Evolutionary conservation across 371 early-diverging fungal species (phyloP), one percentile per base, ranked within the genome.

Genomic region (Mucor sp.): DNA sequence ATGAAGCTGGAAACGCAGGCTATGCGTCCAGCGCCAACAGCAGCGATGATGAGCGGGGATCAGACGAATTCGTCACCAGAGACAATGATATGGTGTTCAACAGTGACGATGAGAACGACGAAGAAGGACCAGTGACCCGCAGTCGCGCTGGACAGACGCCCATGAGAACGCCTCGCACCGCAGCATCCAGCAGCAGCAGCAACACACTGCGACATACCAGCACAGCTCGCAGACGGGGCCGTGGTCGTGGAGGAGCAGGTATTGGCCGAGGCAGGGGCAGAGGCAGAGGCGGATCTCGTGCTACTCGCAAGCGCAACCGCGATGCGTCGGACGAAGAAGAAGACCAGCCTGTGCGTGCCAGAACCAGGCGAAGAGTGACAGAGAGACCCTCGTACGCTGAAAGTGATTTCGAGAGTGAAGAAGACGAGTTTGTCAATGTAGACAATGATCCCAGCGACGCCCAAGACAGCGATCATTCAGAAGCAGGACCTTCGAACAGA

Each of bases 371-470:
- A 74, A 62, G 82, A 68, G 62, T 74, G 62, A 37, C 60, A 1
- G 78, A 62, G 19, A 75, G 80, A 19, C 67, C 67, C 6, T 78
- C 79, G 0, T 79, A 80, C 58, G 70, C 73, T 4, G 87, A 87
- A 62, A 83, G 79, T 58, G 85, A 84, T 58, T 70, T 71, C 5
- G 89, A 84, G 8, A 87, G 83, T 7, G 77, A 76, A 32, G 84
- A 83, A n/a, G 76, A 75, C 5, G 80, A 81, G 25, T 73, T 73
- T 63, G 71, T 47, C 0, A 53, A 66, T 2, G 75, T 81, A 6
- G 76, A 78, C n/a, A 56, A 47, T 27, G 69, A 67, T 12, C 76
- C 76, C 4, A 62, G 67, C 21, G 61, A 33, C 48, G 63, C 55
- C 5, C 63, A 65, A 21, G 48, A 58, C 44, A 69, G 72, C 33